These are phyloP conservation scores for Candida methanosorbosa DNA, from an alignment of 805 yeast genomes.

Conservation along the genomic window DNA sequence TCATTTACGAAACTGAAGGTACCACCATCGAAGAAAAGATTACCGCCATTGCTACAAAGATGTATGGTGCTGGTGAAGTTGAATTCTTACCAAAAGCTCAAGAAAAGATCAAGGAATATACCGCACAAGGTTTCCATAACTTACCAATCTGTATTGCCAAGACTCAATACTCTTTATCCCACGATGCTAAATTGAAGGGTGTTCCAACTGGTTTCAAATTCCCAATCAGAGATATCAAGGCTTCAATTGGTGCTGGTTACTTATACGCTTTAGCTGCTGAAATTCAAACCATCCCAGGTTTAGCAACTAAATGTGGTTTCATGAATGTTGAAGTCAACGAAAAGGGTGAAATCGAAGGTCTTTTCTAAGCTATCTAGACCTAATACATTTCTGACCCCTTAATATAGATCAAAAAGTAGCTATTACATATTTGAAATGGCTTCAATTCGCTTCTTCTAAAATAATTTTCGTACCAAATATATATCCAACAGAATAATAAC, in stretches of 20 bases:
- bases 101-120: slow-evolving; percentile 71
- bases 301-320: slow-evolving; percentile 93
- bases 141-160: slow-evolving; percentile 95
- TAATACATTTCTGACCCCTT: too few relatives aligned
- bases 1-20: slow-evolving; percentile 58
- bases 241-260: slow-evolving; percentile 95
- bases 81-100: slow-evolving; percentile 79
- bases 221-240: slow-evolving; percentile 91
- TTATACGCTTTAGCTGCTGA: slow-evolving; percentile 94
- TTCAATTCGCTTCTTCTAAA: too few relatives aligned
- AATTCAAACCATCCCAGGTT: slow-evolving; percentile 95
- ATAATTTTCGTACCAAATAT: too few relatives aligned
- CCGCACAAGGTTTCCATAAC: slow-evolving; percentile 80
- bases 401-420: too few relatives aligned
- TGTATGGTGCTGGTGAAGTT: slow-evolving; percentile 88
- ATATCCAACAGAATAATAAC: too few relatives aligned
- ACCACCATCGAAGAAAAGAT: slow-evolving; percentile 75
- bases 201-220: slow-evolving; percentile 91
- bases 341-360: slow-evolving; percentile 86
- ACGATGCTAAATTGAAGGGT: slow-evolving; percentile 88
- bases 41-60: slow-evolving; percentile 66
- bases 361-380: slow-evolving; percentile 66
- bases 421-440: too few relatives aligned
- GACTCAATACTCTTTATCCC: slow-evolving; percentile 94
- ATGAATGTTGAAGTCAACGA: slow-evolving; percentile 94